These are phyloP conservation scores for Vitis rotundifolia DNA, from an alignment of 164 flowering plant genomes.

Conservation along the genomic window DNA sequence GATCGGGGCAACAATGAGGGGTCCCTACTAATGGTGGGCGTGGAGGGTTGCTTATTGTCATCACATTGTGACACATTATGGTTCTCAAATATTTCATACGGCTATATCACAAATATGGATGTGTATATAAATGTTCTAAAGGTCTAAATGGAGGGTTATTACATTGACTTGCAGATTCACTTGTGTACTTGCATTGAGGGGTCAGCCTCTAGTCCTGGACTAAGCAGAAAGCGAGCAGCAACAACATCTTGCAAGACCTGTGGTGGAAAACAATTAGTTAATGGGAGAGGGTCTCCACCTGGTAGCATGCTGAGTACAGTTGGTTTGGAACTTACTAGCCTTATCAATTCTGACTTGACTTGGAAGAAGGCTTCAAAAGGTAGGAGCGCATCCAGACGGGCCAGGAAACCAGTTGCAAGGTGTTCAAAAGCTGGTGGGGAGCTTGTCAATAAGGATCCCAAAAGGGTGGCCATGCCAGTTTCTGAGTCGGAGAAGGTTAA, in stretches of 20 bases:
- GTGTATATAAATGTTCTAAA: not conserved
- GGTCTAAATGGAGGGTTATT: not conserved
- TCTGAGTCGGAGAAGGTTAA: slow-evolving; percentile 59
- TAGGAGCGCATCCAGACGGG: slow-evolving; percentile 32
- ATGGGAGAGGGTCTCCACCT: slow-evolving; percentile 23
- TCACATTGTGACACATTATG: not conserved
- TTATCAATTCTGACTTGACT: slow-evolving; percentile 30
- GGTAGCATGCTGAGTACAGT: slow-evolving; percentile 40
- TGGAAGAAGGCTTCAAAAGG: slow-evolving; percentile 41
- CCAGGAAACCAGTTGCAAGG: slow-evolving; percentile 22
- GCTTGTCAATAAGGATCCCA: slow-evolving; percentile 14
- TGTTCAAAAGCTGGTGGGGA: slow-evolving; percentile 10
- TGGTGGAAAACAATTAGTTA: slow-evolving; percentile 26
- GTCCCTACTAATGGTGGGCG: slow-evolving; percentile 27
- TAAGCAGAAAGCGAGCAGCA: slow-evolving; percentile 13
- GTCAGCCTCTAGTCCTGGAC: slow-evolving; percentile 22
- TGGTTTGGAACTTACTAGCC: slow-evolving; percentile 27
- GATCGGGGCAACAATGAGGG: slow-evolving; percentile 12
- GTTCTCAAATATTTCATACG: not conserved
- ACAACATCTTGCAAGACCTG: slow-evolving; percentile 27
- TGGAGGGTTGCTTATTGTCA: not conserved
- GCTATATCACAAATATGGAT: not conserved
- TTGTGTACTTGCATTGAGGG: slow-evolving; percentile 1
- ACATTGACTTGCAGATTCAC: slow-evolving; percentile 28
- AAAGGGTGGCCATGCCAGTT: slow-evolving; percentile 34